Percentiles rank a stretch among this genome's conserved stretches.
Conservation (phyloP, 2,329 filamentous ascomycete genomes). For the Chrysosphaeria jannelii region DNA sequence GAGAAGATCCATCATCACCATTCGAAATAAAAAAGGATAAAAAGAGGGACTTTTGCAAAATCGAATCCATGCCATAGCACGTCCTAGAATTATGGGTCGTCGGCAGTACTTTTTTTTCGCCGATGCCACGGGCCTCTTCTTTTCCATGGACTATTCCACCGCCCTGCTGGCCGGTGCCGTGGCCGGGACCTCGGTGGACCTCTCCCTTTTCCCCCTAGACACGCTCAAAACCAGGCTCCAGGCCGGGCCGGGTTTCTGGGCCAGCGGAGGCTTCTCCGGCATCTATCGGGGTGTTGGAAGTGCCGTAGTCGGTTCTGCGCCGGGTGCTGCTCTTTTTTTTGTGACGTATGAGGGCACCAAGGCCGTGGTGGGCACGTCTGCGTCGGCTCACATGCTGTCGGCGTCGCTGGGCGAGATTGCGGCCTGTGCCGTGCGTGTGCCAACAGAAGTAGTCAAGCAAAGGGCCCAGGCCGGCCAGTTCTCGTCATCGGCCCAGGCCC, state of each 20-base stretch:
- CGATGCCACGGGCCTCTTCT: no score
- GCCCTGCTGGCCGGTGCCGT: conserved; percentile 56
- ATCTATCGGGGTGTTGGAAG: conserved; percentile 83
- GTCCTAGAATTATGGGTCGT: no score
- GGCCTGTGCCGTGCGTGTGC: conserved; percentile 73
- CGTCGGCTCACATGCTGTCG: conserved; percentile 44
- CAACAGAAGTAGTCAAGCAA: conserved; percentile 93
- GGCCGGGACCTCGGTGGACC: conserved; percentile 85
- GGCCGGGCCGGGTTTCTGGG: conserved; percentile 38
- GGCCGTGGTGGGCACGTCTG: conserved; percentile 9
- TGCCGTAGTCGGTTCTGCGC: conserved; percentile 70
- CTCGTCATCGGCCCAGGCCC: conserved; percentile 33
- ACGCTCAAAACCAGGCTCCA: conserved; percentile 96
- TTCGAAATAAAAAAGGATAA: no score
- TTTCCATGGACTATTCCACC: conserved; percentile 19
- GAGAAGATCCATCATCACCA: no score
- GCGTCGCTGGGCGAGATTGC: conserved; percentile 70
- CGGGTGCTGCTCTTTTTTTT: conserved; percentile 91
- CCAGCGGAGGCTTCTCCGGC: conserved; percentile 62
- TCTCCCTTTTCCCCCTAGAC: conserved; percentile 91
- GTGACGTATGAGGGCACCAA: conserved; percentile 69
- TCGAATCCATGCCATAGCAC: no score
- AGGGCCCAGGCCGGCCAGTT: conserved; percentile 70
- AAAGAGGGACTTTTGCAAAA: no score
- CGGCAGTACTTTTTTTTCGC: no score